phyloP scores from a whole-genome alignment of 257 asterid genomes.

The Cruciata laevipes region DNA sequence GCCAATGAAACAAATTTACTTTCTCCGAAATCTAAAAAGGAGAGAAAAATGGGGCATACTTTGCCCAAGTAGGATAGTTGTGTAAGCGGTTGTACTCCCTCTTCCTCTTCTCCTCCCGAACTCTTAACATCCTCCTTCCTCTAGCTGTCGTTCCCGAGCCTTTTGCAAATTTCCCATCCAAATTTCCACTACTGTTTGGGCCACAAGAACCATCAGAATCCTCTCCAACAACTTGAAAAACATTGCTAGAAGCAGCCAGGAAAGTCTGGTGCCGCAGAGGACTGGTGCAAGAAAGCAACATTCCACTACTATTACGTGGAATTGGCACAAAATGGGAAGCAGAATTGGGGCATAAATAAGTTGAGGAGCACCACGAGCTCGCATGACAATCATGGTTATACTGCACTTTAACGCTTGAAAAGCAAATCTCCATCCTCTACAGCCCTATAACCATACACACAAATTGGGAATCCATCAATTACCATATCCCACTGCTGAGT shows the following conservation, averaged over 20 bases:
- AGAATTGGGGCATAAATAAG: slow-evolving; percentile 21
- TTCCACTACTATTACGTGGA: slow-evolving; percentile 23
- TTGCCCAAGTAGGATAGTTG: slow-evolving; percentile 94
- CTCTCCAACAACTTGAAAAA: slow-evolving; percentile 19
- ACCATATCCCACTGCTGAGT: no score
- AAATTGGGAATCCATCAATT: neutral
- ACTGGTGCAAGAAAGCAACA: slow-evolving; percentile 21
- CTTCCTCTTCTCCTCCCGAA: slow-evolving; percentile 87
- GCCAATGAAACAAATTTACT: neutral
- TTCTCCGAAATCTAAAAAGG: neutral
- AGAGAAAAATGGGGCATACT: slow-evolving; percentile 28
- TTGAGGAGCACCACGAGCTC: neutral
- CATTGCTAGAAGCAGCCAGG: slow-evolving; percentile 21
- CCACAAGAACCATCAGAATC: neutral
- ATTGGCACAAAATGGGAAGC: slow-evolving; percentile 21
- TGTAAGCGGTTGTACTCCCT: slow-evolving; percentile 62
- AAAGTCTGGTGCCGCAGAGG: slow-evolving; percentile 20
- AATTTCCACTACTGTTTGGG: slow-evolving; percentile 8
- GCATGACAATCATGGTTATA: neutral
- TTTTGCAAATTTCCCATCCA: slow-evolving; percentile 37
- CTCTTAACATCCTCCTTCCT: slow-evolving; percentile 70
- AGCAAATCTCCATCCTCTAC: neutral
- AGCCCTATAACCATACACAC: neutral
- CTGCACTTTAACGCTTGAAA: neutral
- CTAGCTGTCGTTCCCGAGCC: slow-evolving; percentile 94